phyloP scores from a whole-genome alignment of 2,329 filamentous ascomycete species.

The Fusarium multiceps region DNA sequence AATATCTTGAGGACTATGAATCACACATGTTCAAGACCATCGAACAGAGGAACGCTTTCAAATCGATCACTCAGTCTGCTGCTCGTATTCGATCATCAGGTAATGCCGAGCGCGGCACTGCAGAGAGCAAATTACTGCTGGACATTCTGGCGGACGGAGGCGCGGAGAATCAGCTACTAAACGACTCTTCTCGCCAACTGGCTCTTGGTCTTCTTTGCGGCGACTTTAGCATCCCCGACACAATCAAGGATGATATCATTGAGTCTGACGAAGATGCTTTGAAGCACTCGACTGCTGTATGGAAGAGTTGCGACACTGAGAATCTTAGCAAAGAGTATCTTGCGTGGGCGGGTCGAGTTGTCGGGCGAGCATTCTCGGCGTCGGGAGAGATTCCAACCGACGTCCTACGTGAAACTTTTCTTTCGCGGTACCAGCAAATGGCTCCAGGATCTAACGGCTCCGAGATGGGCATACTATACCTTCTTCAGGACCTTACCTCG shows the following conservation, averaged over 20 bases:
- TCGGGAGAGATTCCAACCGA: slow-evolving; percentile 74
- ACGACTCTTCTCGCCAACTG: slow-evolving; percentile 74
- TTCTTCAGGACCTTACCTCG: slow-evolving; percentile 71
- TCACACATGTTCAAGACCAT: slow-evolving; percentile 63
- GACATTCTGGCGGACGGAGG: slow-evolving; percentile 81
- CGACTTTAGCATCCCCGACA: slow-evolving; percentile 71
- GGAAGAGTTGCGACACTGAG: slow-evolving; percentile 77
- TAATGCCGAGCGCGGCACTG: slow-evolving; percentile 74
- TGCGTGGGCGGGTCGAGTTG: slow-evolving; percentile 84
- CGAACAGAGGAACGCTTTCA: slow-evolving; percentile 68
- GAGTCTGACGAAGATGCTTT: slow-evolving; percentile 73
- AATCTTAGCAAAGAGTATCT: slow-evolving; percentile 76
- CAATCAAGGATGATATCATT: slow-evolving; percentile 70
- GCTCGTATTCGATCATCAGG: slow-evolving; percentile 74
- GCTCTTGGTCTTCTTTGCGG: slow-evolving; percentile 79
- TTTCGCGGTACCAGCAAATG: slow-evolving; percentile 62
- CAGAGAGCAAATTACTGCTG: slow-evolving; percentile 84
- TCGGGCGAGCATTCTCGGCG: slow-evolving; percentile 85
- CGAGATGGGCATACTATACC: slow-evolving; percentile 69
- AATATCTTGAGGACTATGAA: slow-evolving; percentile 73
- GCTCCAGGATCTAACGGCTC: slow-evolving; percentile 65
- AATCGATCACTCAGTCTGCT: slow-evolving; percentile 75
- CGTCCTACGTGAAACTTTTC: slow-evolving; percentile 68
- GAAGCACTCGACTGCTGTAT: slow-evolving; percentile 73
- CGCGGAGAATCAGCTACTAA: slow-evolving; percentile 71